Evolutionary conservation across 1,284 basidiomycete genomes (phyloP), one percentile per base, ranked within the genome.

Genomic region (Mycena citricolor): DNA sequence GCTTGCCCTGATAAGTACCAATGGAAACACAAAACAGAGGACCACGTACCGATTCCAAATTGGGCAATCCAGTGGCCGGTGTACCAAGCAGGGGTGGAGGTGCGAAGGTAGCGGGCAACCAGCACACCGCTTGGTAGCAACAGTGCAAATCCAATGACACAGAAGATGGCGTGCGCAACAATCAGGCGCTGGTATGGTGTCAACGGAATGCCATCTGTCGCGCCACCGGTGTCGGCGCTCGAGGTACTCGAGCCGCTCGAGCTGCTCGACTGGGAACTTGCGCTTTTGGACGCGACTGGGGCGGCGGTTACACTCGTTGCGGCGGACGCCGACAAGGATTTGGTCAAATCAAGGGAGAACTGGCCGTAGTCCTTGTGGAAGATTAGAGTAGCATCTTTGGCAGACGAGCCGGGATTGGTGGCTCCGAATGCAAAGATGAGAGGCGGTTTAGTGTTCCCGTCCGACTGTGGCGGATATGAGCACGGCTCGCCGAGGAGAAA

Each of bases 61-160:
- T 80, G 77, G 23, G 71, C 46, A 40, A 70, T 62, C 66, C 71
- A 74, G 53, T 82, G 79, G 17, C 62, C 67, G 13, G 63, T 68
- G 62, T 81, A 83, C 83, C 83, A 86, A 0, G 58, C 62, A 0
- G 64, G 63, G 8, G 70, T 69, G 51, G 77, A 70, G 0, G 77
- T 81, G 40, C 82, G 66, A 17, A 77, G 63, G 51, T 74, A 79
- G 25, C 83, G 70, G 1, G 77, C 81, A 19, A 84, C 52, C 23
- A 87, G 63, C 2, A 74, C 75, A 4, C 80, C 83, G 16, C 66
- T 58, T 3, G 84, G 83, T 0, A 85, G 64, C 25, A 86, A 60
- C 6, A 84, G 34, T 45, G 84, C 63, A 54, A 82, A 82, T 1
- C 75, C 82, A 20, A 79, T 39, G 5, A 66, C 64, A 33, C 71